phyloP scores from a whole-genome alignment of 164 flowering plant genomes.

The Paratinospora sagittata region DNA sequence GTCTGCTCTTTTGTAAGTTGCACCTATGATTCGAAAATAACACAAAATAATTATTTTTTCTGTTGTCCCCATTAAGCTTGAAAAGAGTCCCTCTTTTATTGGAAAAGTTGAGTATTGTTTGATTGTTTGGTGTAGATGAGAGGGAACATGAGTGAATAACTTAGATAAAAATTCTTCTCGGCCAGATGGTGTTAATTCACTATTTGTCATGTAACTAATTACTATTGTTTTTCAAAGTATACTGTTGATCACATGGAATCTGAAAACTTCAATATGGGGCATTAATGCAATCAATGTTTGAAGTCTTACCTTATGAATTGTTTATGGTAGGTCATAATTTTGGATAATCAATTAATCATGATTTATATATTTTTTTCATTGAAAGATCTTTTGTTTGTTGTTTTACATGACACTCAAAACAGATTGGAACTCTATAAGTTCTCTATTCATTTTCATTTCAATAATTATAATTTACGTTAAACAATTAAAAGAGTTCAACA shows the following conservation, averaged over 20 bases:
- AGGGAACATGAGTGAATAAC: background rate
- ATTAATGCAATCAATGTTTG: too few relatives aligned
- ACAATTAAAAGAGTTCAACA: too few relatives aligned
- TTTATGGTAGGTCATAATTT: background rate
- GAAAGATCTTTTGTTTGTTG: background rate
- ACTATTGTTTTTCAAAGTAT: too few relatives aligned
- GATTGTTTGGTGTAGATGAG: background rate
- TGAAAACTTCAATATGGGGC: too few relatives aligned
- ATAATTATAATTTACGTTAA: too few relatives aligned
- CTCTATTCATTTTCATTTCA: too few relatives aligned
- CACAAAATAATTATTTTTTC: background rate
- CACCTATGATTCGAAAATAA: background rate
- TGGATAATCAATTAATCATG: background rate
- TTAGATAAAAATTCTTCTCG: background rate
- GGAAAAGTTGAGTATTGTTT: background rate
- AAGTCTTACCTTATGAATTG: background rate
- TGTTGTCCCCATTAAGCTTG: too few relatives aligned
- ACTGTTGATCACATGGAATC: too few relatives aligned
- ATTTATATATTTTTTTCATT: background rate
- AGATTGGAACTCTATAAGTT: too few relatives aligned
- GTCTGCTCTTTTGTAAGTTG: background rate
- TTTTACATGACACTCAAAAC: background rate
- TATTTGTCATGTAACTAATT: too few relatives aligned
- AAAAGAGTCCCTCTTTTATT: too few relatives aligned
- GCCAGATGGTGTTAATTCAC: background rate